Evolutionary conservation across 345 rosid species (phyloP), one percentile per base, ranked within the genome.

Genomic region (Sisymbrium irio): DNA sequence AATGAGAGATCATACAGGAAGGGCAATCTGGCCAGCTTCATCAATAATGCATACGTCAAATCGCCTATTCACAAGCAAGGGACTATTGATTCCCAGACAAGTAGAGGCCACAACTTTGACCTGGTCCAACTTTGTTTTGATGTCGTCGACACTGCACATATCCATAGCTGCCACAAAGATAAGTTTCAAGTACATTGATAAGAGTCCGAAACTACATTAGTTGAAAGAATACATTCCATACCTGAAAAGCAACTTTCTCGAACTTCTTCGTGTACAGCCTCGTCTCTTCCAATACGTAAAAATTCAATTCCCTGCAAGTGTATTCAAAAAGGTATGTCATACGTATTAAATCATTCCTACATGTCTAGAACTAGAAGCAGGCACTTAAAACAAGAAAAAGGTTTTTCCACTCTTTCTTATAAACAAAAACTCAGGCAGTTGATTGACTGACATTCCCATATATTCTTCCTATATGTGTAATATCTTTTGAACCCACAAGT

Each of bases 11-110:
- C 97, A 71, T 84, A 90, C 99, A 11, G 98, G 99, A 49, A 92
- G 82, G 57, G 96, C 89, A 65, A 83, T 88, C 85, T 95, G 98
- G 75, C 98, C 99, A 75, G 99, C 99, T 84, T 95, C 99, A 79
- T 95, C 98, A 83, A 92, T 85, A 65, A 92, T 92, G 83, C 99
- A 95, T 5, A 95, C 88, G 63, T 95, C 99, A 73, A 95, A 95
- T 77, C 75, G 86, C 88, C 87, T 88, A 78, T 85, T 84, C 50
- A 86, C 82, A 77, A 95, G 96, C 72, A 92, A 87, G 19, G 98
- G 98, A 81, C 85, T 95, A 33, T 83, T 86, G 74, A 90, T 82
- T 75, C 99, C 99, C 80, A 92, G 78, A 81, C 99, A 95, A 19
- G 98, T 92, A 54, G 85, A 90, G 46, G 89, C 97, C 82, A 95